Base-by-base conservation (phyloP, 108 stramenopile genomes). In the Skeletonema grethae region DNA sequence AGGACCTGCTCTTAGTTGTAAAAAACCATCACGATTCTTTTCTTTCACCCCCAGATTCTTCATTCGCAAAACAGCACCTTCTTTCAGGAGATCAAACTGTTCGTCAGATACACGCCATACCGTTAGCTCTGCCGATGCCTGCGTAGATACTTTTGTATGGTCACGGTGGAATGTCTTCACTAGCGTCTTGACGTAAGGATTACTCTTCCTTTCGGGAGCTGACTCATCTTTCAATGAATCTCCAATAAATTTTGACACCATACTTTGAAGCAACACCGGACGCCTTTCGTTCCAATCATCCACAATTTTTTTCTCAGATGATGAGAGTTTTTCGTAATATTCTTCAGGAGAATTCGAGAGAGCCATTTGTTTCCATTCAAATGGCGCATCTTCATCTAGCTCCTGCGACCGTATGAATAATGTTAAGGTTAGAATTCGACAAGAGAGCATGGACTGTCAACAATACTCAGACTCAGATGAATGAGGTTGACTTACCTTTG, bases 31-130 rank as follows among this genome's bases (percentile, higher is more conserved):
- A 13, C 45, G 76, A 25, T 6, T 31, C 24, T 64, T 56, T n/a
- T 66, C 48, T 75, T 87, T 85, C 25, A 86, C 89, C 9, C 69
- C 67, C 32, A 93, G 62, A 55, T 90, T 84, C 45, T 79, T 80
- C 48, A 88, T 66, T 53, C 86, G 58, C 4, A 95, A 34, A 12
- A 77, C 67, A 9, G 67, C 30, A 2, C 91, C 90, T 53, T 93
- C 90, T 53, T 77, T 77, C 5, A 95, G 39, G 7, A 79, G 48
- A 7, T 77, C 67, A 58, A 88, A 67, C 66, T 91, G 89, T 18
- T 90, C 88, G 29, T 91, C 92, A 2, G 88, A 74, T 24, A 86
- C 85, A 20, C 86, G 65, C 90, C 92, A 92, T n/a, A 92, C 68
- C 15, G 90, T 91, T 2, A 95, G 70, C 34, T 83, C 72, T 45